Base-by-base conservation (phyloP, 1,139 yeast genomes). In the Suhomyces terraborum region DNA sequence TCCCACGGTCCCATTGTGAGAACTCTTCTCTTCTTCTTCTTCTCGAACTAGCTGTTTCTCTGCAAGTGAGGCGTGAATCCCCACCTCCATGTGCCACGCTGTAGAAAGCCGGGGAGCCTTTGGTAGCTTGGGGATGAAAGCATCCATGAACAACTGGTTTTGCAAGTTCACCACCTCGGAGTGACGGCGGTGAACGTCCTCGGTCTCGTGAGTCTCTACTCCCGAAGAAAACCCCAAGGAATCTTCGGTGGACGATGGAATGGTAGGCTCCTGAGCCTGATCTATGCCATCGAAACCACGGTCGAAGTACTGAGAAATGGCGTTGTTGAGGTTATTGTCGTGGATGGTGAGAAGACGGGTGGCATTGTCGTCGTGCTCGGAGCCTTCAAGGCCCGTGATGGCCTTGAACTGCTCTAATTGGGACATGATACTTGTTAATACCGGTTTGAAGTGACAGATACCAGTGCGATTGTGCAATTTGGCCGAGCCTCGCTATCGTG, bases 221-320 rank as follows among this genome's bases (percentile, higher is more conserved):
- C 45, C 48, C 12, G 50, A 33, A 8, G 50, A 22, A 16, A 36
- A 22, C 14, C 21, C 27, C 16, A 10, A 14, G 10, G 26, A 23
- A 14, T 32, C 26, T 2, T 6, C n/a, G 14, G 35, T 10, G 22
- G 22, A 8, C 6, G 35, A 27, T n/a, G 36, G 24, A 4, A 25
- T 26, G n/a, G 29, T 20, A 6, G 16, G 12, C 6, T 17, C 16
- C 21, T 43, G 43, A 14, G 34, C 23, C n/a, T 42, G 24, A 8
- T 36, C 42, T 28, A 63, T 54, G 23, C 62, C 48, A 2, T 64
- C 66, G 45, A 72, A 70, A 27, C 80, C 79, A 12, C 69, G 62
- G 47, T 79, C 84, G 49, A 79, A 77, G 52, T 65, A 79, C 38
- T 72, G 62, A 8, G 75, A 69, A 20, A 77, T 62, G 10, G 83